Conservation (phyloP, 192 early-diverging fungal species). For the Mortierella alpina region DNA sequence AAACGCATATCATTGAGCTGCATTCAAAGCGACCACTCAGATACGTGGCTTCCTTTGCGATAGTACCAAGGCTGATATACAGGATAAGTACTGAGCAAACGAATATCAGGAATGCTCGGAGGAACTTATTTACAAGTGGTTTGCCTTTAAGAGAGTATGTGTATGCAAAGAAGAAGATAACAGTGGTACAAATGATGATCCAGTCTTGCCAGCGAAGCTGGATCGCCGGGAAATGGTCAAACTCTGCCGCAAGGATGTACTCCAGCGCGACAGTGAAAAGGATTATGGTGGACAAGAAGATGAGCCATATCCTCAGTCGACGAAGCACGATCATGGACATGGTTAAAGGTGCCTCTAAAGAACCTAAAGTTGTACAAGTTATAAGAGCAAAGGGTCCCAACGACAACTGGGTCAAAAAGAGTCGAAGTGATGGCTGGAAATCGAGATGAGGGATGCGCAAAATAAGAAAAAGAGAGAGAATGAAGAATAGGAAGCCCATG, state of each 20-base stretch:
- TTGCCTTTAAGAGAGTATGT: conserved; percentile 3
- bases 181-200: not conserved
- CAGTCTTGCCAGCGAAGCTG: not conserved
- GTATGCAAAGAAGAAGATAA: conserved; percentile 10
- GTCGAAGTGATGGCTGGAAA: too few relatives aligned
- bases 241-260: not conserved
- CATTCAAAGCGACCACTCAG: not conserved
- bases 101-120: conserved; percentile 6
- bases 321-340: not conserved
- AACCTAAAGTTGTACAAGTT: not conserved
- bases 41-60: not conserved
- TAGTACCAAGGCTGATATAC: not conserved
- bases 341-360: not conserved
- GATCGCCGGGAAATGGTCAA: too few relatives aligned
- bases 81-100: not conserved
- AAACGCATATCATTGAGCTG: not conserved
- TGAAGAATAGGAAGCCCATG: not conserved
- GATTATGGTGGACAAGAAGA: not conserved
- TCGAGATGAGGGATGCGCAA: not conserved
- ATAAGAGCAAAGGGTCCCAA: too few relatives aligned
- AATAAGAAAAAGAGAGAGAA: not conserved
- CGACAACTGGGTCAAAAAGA: too few relatives aligned
- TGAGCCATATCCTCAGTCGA: conserved; percentile 5
- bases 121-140: not conserved
- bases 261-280: not conserved